A percentile compares a stretch with the other conserved stretches of the same genome.
phyloP scores from a whole-genome alignment of 2,329 filamentous ascomycete species.

The Plectosphaerella sp. region DNA sequence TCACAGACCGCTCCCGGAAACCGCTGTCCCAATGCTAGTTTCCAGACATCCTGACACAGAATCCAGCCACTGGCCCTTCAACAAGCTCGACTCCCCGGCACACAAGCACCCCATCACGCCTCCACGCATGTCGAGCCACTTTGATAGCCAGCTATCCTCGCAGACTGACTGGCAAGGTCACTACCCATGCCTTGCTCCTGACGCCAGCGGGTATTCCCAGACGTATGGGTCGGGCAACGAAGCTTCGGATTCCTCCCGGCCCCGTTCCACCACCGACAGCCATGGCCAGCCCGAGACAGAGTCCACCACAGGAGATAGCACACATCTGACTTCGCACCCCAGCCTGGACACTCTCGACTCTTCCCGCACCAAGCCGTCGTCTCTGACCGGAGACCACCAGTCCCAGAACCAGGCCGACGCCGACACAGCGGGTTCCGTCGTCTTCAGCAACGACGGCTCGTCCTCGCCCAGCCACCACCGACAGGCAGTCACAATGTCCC shows the following conservation, averaged over 20 bases:
- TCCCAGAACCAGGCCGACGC: constrained; percentile 15
- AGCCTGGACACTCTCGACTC: constrained; percentile 35
- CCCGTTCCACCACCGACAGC: constrained; percentile 29
- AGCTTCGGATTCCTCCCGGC: constrained; percentile 27
- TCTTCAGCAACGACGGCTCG: neutral
- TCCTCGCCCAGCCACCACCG: neutral
- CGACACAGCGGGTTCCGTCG: constrained; percentile 14
- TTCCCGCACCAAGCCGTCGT: constrained; percentile 33
- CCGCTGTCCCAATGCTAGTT: constrained; percentile 48
- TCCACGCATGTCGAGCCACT: constrained; percentile 55
- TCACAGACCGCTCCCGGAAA: neutral
- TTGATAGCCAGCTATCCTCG: constrained; percentile 46
- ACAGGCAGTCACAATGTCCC: no score
- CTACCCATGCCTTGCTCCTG: constrained; percentile 45
- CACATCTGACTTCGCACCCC: constrained; percentile 29
- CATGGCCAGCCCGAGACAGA: constrained; percentile 57
- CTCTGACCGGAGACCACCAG: constrained; percentile 29
- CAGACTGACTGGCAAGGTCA: constrained; percentile 54
- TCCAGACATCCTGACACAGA: constrained; percentile 49
- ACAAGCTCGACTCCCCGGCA: constrained; percentile 44
- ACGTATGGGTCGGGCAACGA: constrained; percentile 37
- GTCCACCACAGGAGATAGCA: constrained; percentile 49
- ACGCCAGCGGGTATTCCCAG: constrained; percentile 39
- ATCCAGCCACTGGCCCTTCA: constrained; percentile 50
- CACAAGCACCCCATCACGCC: constrained; percentile 35